Base-by-base conservation (phyloP, 257 asterid genomes). In the Galeopsis tetrahit region DNA sequence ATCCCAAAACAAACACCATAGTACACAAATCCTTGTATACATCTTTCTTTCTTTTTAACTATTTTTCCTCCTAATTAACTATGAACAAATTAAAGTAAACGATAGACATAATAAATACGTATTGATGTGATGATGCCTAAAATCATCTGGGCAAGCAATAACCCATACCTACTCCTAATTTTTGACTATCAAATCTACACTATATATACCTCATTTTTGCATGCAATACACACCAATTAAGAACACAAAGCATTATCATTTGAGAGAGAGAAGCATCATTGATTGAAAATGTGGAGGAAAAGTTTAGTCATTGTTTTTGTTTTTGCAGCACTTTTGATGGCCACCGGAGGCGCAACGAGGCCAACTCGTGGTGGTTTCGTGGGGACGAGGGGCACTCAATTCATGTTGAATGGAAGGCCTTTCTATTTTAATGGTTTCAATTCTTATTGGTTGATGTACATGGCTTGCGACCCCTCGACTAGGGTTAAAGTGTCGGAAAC, bases 401-500 rank as follows among this genome's bases (percentile, higher is more conserved):
- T 88, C 57, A 78, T 80, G 39, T 34, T 70, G 4, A 65, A 88
- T 34, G 85, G 83, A 11, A 77, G 67, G 43, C 77, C 87, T 3
- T 73, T 84, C 46, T 84, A 75, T 40, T 84, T 86, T 70, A 88
- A 82, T 66, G 95, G 91, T 1, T 88, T 86, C 78, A 84, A 86
- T 39, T 59, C 90, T 0, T 88, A 88, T 13, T 88, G 90, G 90
- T 33, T 88, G 10, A 85, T 88, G 93, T 74, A 75, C 59, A 79
- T 70, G 57, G 57, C 57, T 28, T n/a, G 28, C 9, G 31, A 49
- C 57, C 28, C 31, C n/a, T 49, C 57, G 17, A 13, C 17, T 3
- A 13, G 57, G 3, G 28, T 14, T 4, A 49, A 81, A 77, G 85
- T 86, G 31, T 10, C 89, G 0, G 76, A 82, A 5, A 84, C 85